phyloP scores from a whole-genome alignment of 1,139 yeast species.

The Candida frijolesensis region DNA sequence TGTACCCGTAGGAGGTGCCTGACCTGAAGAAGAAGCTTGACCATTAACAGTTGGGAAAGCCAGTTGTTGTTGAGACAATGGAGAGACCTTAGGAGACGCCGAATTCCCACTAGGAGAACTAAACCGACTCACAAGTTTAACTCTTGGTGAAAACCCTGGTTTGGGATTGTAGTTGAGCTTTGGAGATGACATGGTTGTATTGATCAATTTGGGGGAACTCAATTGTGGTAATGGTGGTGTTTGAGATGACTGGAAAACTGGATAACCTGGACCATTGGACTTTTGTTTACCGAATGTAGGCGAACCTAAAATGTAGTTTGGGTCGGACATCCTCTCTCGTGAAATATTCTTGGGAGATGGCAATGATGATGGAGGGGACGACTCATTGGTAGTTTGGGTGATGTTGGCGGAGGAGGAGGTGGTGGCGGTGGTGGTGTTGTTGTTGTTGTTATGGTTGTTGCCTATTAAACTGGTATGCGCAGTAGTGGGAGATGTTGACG shows the following conservation, averaged over 20 bases:
- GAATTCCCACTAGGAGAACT: background rate
- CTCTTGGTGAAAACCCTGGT: slow-evolving; percentile 9
- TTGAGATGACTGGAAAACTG: background rate
- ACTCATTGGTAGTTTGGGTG: slow-evolving; percentile 1
- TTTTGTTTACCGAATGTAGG: background rate
- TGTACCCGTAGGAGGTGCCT: background rate
- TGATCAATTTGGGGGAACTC: slow-evolving; percentile 8
- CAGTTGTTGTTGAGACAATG: slow-evolving; percentile 5
- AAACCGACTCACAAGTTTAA: slow-evolving; percentile 2
- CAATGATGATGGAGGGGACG: slow-evolving; percentile 3
- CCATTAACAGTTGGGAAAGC: background rate
- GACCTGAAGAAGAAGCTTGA: background rate
- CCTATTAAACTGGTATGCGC: slow-evolving; percentile 7
- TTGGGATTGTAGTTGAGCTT: slow-evolving; percentile 4
- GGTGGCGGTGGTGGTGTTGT: background rate
- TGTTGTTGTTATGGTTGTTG: background rate
- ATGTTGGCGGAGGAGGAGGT: no score
- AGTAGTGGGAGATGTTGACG: slow-evolving; percentile 1
- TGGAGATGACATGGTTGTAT: slow-evolving; percentile 6
- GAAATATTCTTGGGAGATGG: background rate
- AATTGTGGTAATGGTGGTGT: slow-evolving; percentile 6
- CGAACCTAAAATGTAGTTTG: slow-evolving; percentile 1
- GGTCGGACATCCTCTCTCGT: background rate
- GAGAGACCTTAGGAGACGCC: background rate
- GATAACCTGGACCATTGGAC: background rate